Base-by-base conservation (phyloP, 2,329 filamentous ascomycete species). In the Pyrenophora graminea region DNA sequence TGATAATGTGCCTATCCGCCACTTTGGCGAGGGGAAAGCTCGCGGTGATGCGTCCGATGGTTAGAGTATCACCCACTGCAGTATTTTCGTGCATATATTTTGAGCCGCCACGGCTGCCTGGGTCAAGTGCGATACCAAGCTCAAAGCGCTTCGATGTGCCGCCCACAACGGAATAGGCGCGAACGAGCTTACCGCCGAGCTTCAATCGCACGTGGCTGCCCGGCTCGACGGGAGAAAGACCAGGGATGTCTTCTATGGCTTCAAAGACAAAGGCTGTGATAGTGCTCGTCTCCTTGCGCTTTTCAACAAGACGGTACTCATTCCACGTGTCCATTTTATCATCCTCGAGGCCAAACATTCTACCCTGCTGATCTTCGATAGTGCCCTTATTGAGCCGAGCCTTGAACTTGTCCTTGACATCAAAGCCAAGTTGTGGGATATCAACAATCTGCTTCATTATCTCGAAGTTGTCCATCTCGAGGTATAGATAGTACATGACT, bases 401-500 rank as follows among this genome's bases (percentile, higher is more conserved):
- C 19, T 73, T 69, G 51, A 87, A 86, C 13, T 85, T 76, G 13
- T 75, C 76, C 7, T 76, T 76, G 25, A 85, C 76, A 2, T 74
- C 72, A 0, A 80, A 76, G 2, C 66, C 66, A 3, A 87, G 74
- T 62, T 80, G 77, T 40, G 76, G 73, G 10, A 74, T 21, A 39
- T 82, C 45, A 0, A 67, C 58, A 13, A 75, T 63, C 53, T 74
- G 54, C 25, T 59, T 80, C 76, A 81, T 82, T 33, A 73, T 79
- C 3, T 61, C 63, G 1, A 74, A 60, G 59, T 86, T 78, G 30
- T 76, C 75, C 21, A 72, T 77, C 27, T 82, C 79, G 6, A 81
- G 75, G 64, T 85, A 84, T 32, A 87, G 69, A 56, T 83, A 87
- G 67, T 86, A 81, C 67, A 87, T 85, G 0, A 88, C 73, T 9